Conservation (phyloP, 805 yeast genomes). For the Naumovozyma baii region DNA sequence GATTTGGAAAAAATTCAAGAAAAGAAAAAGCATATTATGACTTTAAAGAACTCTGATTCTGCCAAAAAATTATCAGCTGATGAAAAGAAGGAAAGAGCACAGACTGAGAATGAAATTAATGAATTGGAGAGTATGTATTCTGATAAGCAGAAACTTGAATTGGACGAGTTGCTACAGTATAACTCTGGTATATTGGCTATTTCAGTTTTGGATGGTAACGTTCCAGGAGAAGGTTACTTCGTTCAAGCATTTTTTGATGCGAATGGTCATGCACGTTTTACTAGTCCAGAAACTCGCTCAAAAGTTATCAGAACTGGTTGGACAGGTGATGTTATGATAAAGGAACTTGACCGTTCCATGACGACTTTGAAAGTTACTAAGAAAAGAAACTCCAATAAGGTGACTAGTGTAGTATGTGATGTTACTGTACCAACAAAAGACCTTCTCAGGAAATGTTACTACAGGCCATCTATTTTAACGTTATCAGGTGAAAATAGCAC, state of each 20-base stretch:
- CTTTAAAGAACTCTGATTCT: conserved; percentile 26
- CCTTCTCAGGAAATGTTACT: conserved; percentile 55
- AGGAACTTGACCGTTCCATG: conserved; percentile 68
- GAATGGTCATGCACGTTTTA: conserved; percentile 54
- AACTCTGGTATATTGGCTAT: conserved; percentile 70
- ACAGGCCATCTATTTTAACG: conserved; percentile 46
- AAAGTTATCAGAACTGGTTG: conserved; percentile 33
- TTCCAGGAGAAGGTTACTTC: conserved; percentile 47
- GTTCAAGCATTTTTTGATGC: conserved; percentile 74
- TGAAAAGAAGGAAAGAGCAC: conserved; percentile 24
- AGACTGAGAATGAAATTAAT: conserved; percentile 24
- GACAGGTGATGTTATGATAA: conserved; percentile 67
- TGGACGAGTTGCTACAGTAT: conserved; percentile 47
- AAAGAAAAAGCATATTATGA: conserved; percentile 31
- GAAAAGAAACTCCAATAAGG: conserved; percentile 43
- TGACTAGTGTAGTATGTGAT: conserved; percentile 51
- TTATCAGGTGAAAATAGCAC: conserved; percentile 45
- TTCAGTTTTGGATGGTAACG: conserved; percentile 51
- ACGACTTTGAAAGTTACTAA: conserved; percentile 53
- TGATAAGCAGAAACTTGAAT: conserved; percentile 41
- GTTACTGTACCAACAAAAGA: conserved; percentile 56
- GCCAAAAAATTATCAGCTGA: conserved; percentile 25
- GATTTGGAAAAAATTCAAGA: conserved; percentile 42
- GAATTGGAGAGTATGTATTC: conserved; percentile 34
- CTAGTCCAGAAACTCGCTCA: conserved; percentile 40